These are phyloP conservation scores for Sungouiella blattae DNA, from an alignment of 805 yeast genomes.

Conservation along the genomic window DNA sequence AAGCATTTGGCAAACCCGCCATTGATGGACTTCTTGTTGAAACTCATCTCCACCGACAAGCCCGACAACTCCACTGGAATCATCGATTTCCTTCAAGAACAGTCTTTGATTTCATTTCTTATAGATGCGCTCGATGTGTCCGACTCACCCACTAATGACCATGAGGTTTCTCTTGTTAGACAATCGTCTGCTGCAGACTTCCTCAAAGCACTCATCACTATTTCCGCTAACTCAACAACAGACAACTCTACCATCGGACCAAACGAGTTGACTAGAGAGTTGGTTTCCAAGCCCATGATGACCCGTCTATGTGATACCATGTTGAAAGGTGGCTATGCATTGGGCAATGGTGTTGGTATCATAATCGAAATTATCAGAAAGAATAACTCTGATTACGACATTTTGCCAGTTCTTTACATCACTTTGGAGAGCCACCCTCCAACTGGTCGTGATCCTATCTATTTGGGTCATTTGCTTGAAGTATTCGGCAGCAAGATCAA, in stretches of 20 bases:
- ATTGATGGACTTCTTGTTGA: conserved; percentile 43
- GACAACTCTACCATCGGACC: conserved; percentile 47
- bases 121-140: conserved; percentile 30
- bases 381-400: conserved; percentile 45
- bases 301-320: conserved; percentile 32
- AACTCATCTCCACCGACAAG: conserved; percentile 43
- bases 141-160: conserved; percentile 1
- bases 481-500: conserved; percentile 38
- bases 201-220: conserved; percentile 43
- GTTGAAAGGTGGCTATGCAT: conserved; percentile 45
- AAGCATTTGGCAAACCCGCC: conserved; percentile 45
- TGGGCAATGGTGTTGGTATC: conserved; percentile 48
- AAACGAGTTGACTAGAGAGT: conserved; percentile 42
- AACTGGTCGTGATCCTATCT: conserved; percentile 46
- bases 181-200: conserved; percentile 45
- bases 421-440: conserved; percentile 46
- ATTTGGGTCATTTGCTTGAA: conserved; percentile 40
- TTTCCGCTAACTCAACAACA: conserved; percentile 44
- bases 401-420: conserved; percentile 42
- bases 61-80: conserved; percentile 46
- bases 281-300: conserved; percentile 39
- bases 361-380: conserved; percentile 44
- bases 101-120: conserved; percentile 33
- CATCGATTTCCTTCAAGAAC: conserved; percentile 42
- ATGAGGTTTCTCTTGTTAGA: conserved; percentile 18